These are phyloP conservation scores for Liriodendron chinense DNA, from an alignment of 164 flowering plant species.

Conservation along the genomic window DNA sequence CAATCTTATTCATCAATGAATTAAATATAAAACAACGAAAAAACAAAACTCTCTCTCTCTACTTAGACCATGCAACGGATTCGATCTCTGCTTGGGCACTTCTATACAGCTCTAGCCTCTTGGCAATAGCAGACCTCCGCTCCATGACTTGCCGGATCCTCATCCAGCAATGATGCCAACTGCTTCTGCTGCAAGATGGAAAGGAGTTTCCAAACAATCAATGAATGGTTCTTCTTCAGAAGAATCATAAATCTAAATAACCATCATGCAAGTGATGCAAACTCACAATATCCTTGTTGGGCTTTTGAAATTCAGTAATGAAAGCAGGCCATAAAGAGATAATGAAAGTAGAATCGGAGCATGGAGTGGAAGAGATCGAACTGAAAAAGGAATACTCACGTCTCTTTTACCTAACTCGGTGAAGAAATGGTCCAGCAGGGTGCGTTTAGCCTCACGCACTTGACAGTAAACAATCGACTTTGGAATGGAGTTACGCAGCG, in stretches of 20 bases:
- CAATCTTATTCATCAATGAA: no score
- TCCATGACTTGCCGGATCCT: slow-evolving; percentile 92
- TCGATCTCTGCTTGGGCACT: slow-evolving; percentile 80
- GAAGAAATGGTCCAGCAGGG: slow-evolving; percentile 84
- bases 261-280: not conserved
- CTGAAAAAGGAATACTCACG: slow-evolving; percentile 30
- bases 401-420: slow-evolving; percentile 75
- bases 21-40: no score
- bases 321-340: not conserved
- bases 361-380: not conserved
- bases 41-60: slow-evolving; percentile 3
- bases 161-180: slow-evolving; percentile 64
- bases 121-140: slow-evolving; percentile 61
- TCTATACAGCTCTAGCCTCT: slow-evolving; percentile 85
- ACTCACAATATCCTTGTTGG: not conserved
- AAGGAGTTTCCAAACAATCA: not conserved
- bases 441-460: slow-evolving; percentile 85
- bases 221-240: not conserved
- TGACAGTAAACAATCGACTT: slow-evolving; percentile 80
- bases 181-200: slow-evolving; percentile 52
- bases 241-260: not conserved
- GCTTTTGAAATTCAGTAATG: no score
- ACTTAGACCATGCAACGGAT: slow-evolving; percentile 38
- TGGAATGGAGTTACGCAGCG: slow-evolving; percentile 79
- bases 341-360: not conserved